A percentile compares a stretch with the other conserved stretches of the same genome.
phyloP scores from a whole-genome alignment of 1,139 yeast genomes.

The Suhomyces kunorum region DNA sequence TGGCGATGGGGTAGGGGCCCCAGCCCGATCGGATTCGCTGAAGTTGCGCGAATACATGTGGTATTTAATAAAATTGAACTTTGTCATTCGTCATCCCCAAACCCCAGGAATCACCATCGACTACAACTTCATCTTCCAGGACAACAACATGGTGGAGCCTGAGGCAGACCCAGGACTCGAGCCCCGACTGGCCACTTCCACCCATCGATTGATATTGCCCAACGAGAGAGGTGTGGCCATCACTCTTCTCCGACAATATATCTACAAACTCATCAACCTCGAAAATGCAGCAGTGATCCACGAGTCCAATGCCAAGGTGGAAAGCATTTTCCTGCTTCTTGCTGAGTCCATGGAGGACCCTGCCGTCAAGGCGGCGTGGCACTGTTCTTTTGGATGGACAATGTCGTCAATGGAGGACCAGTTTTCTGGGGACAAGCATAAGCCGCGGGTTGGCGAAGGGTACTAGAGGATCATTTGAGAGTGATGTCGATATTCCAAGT shows the following conservation, averaged over 20 bases:
- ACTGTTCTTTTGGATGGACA: slow-evolving; percentile 18
- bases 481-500: no score
- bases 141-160: slow-evolving; percentile 12
- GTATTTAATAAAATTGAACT: slow-evolving; percentile 34
- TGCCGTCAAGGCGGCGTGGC: slow-evolving; percentile 26
- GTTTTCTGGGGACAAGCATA: slow-evolving; percentile 2
- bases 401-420: slow-evolving; percentile 6
- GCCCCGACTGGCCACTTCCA: slow-evolving; percentile 9
- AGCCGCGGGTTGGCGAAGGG: slow-evolving; percentile 1
- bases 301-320: slow-evolving; percentile 21
- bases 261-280: slow-evolving; percentile 24
- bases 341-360: slow-evolving; percentile 26
- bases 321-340: slow-evolving; percentile 24
- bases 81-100: slow-evolving; percentile 24
- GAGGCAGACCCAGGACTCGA: neutral
- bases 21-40: slow-evolving; percentile 25
- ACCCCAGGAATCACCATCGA: slow-evolving; percentile 17
- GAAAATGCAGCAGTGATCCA: slow-evolving; percentile 15
- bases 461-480: no score
- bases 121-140: slow-evolving; percentile 17
- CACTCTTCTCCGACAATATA: slow-evolving; percentile 23
- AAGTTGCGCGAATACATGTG: slow-evolving; percentile 36
- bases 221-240: slow-evolving; percentile 29
- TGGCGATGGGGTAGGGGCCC: neutral
- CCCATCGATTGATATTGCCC: slow-evolving; percentile 22